phyloP scores from a whole-genome alignment of 2,329 filamentous ascomycete species.

The Cordyceps javanica region DNA sequence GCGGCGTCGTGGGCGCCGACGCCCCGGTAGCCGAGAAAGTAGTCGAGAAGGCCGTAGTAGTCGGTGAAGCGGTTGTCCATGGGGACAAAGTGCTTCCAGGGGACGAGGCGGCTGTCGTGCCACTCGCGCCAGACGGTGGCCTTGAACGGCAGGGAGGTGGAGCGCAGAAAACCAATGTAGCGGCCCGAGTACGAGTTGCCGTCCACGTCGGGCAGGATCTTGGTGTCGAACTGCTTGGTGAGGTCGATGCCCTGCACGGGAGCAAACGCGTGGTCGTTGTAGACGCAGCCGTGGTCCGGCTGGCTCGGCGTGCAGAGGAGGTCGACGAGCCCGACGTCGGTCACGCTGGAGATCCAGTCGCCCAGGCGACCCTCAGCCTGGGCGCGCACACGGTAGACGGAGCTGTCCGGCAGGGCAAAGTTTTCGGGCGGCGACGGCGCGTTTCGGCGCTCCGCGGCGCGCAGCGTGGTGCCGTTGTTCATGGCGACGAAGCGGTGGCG shows the following conservation, averaged over 20 bases:
- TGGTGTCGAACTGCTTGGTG: conserved; percentile 51
- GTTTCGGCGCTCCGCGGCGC: conserved; percentile 37
- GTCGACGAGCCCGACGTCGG: conserved; percentile 48
- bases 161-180: conserved; percentile 63
- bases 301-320: conserved; percentile 42
- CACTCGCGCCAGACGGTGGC: conserved; percentile 73
- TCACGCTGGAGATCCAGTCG: conserved; percentile 43
- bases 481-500: conserved; percentile 69
- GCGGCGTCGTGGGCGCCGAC: conserved; percentile 46
- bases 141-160: conserved; percentile 68
- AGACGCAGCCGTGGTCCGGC: conserved; percentile 36
- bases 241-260: conserved; percentile 35
- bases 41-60: conserved; percentile 66
- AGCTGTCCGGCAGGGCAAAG: conserved; percentile 44
- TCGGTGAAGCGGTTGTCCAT: conserved; percentile 70
- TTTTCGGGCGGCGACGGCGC: conserved; percentile 42
- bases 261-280: conserved; percentile 42
- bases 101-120: conserved; percentile 67
- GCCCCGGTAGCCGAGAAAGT: conserved; percentile 57
- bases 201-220: conserved; percentile 71
- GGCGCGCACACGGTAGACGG: conserved; percentile 40
- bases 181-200: conserved; percentile 66
- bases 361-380: conserved; percentile 39
- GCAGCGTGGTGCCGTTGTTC: conserved; percentile 59
- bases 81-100: conserved; percentile 78